Conservation (phyloP, 2,329 filamentous ascomycete genomes). For the Sporothrix luriei region DNA sequence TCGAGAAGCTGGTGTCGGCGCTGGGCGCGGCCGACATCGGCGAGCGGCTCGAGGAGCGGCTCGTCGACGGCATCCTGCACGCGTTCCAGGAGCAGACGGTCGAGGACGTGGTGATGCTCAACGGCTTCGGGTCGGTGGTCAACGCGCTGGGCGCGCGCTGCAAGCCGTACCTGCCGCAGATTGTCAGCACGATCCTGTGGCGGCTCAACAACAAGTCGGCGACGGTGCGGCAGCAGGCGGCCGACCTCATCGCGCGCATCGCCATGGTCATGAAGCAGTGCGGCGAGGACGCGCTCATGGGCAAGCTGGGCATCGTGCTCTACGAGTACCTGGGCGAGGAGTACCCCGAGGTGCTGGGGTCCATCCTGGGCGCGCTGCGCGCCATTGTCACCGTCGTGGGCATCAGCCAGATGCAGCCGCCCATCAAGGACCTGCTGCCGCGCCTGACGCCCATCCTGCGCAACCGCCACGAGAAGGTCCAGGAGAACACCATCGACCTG, state of each 20-base stretch:
- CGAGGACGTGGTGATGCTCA: constrained; percentile 93
- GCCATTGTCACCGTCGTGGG: constrained; percentile 98
- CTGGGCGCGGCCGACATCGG: constrained; percentile 92
- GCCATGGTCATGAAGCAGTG: constrained; percentile 99
- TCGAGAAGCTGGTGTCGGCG: constrained; percentile 93
- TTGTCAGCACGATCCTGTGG: constrained; percentile 95
- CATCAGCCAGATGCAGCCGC: constrained; percentile 96
- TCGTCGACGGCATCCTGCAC: constrained; percentile 93
- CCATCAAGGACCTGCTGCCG: constrained; percentile 92
- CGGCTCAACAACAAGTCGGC: constrained; percentile 97
- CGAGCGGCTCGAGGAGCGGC: constrained; percentile 85
- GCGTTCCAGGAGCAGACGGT: constrained; percentile 98
- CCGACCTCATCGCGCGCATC: constrained; percentile 93
- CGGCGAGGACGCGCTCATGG: constrained; percentile 92
- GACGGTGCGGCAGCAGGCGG: constrained; percentile 93
- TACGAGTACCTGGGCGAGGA: constrained; percentile 99
- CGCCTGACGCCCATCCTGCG: constrained; percentile 96
- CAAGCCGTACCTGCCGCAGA: constrained; percentile 95
- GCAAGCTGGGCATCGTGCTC: constrained; percentile 88
- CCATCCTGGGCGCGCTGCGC: constrained; percentile 89
- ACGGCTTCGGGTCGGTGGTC: constrained; percentile 96
- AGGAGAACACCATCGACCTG: constrained; percentile 97
- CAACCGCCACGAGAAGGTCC: constrained; percentile 98
- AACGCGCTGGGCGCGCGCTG: constrained; percentile 91
- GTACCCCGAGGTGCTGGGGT: constrained; percentile 95